A percentile compares a stretch with the other conserved stretches of the same genome.
phyloP scores from a whole-genome alignment of 305 asterid species.

The Fraxinus sp. region DNA sequence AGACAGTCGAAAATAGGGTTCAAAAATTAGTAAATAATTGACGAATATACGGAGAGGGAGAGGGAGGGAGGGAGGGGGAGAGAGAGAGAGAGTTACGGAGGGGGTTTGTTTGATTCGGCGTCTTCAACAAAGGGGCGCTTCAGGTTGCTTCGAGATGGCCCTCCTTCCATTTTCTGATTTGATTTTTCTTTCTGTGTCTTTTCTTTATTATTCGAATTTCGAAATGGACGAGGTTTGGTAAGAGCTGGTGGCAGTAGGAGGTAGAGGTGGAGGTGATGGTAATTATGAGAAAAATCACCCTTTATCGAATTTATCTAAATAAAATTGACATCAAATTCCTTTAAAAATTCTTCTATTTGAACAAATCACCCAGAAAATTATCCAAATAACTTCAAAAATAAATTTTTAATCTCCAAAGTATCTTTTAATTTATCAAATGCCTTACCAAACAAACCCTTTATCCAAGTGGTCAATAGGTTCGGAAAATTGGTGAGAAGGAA shows the following conservation, averaged over 20 bases:
- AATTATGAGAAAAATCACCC: too few relatives aligned
- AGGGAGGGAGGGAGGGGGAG: neutral
- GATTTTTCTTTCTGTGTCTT: neutral
- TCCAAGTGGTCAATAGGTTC: too few relatives aligned
- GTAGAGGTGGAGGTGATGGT: neutral
- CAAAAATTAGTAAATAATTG: neutral
- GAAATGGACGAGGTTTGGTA: neutral
- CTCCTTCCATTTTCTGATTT: constrained; percentile 50
- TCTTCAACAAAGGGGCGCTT: constrained; percentile 70
- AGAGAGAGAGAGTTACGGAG: constrained; percentile 39
- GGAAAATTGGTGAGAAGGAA: too few relatives aligned
- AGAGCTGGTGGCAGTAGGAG: neutral
- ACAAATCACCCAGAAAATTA: too few relatives aligned
- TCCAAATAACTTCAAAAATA: too few relatives aligned
- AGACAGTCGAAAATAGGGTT: constrained; percentile 21
- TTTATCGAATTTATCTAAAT: too few relatives aligned
- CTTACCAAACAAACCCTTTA: too few relatives aligned
- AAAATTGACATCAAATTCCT: too few relatives aligned
- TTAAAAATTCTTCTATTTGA: too few relatives aligned
- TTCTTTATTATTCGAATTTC: neutral
- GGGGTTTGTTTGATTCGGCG: constrained; percentile 48
- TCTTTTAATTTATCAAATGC: too few relatives aligned
- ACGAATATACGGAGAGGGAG: neutral
- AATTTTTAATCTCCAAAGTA: too few relatives aligned
- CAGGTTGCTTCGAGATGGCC: constrained; percentile 47